Percentiles rank a stretch among this genome's conserved stretches.
Evolutionary conservation across 2,329 filamentous ascomycete species (phyloP).

Genomic region (Sclerotinia nivalis): DNA sequence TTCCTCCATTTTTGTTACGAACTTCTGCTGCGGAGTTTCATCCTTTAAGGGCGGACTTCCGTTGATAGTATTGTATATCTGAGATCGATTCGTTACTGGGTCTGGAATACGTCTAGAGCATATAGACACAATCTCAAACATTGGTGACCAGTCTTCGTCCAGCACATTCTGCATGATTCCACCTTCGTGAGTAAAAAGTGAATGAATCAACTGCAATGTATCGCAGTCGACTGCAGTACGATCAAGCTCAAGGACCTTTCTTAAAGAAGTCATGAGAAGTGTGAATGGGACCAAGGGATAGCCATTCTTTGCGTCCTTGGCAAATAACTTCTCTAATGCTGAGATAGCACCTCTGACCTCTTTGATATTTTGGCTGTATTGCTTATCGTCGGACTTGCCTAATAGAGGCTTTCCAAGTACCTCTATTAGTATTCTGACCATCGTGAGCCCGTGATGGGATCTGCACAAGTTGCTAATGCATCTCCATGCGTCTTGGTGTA

Average conservation of each 20-base stretch:
- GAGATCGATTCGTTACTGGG: constrained; percentile 31
- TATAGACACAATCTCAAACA: constrained; percentile 59
- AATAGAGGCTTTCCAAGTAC: constrained; percentile 54
- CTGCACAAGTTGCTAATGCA: constrained; percentile 69
- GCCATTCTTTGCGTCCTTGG: constrained; percentile 58
- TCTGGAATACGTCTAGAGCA: constrained; percentile 47
- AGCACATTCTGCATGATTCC: constrained; percentile 57
- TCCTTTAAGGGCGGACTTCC: constrained; percentile 27
- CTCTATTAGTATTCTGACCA: constrained; percentile 64
- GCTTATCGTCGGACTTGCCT: constrained; percentile 50
- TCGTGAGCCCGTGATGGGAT: constrained; percentile 71
- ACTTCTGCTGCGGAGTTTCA: constrained; percentile 30
- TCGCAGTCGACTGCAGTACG: constrained; percentile 41
- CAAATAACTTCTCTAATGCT: constrained; percentile 63
- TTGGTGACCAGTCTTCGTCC: constrained; percentile 65
- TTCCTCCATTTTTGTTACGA: constrained; percentile 35
- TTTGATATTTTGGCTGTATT: constrained; percentile 47
- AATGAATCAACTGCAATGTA: constrained; percentile 48
- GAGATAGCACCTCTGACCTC: constrained; percentile 63
- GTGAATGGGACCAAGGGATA: constrained; percentile 61
- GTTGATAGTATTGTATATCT: constrained; percentile 28
- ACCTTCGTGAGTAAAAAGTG: constrained; percentile 55
- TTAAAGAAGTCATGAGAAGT: constrained; percentile 58
- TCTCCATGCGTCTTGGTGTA: constrained; percentile 67
- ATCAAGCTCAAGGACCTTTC: constrained; percentile 47